phyloP scores from a whole-genome alignment of 257 asterid species.

The Salvia splendens region DNA sequence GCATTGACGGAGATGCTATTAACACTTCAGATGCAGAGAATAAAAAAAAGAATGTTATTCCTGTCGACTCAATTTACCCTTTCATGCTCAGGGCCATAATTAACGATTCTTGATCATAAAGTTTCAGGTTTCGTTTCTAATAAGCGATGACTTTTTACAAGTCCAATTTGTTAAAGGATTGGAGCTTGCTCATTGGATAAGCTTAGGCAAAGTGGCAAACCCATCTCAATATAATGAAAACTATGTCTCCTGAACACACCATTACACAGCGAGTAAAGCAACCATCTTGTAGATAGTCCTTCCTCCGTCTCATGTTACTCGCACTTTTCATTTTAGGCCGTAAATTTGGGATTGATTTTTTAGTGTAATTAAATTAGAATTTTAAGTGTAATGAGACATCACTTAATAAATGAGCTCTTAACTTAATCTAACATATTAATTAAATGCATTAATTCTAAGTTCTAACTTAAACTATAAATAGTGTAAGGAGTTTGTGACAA shows the following conservation, averaged over 20 bases:
- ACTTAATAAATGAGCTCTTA: too few species aligned
- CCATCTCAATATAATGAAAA: background rate
- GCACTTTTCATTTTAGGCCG: too few species aligned
- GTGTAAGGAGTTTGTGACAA: too few species aligned
- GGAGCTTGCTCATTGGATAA: background rate
- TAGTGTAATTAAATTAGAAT: too few species aligned
- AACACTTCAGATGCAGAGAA: constrained; percentile 1
- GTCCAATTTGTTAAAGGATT: background rate
- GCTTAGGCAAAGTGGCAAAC: background rate
- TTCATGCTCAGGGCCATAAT: background rate
- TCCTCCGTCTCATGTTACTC: too few species aligned
- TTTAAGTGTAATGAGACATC: too few species aligned
- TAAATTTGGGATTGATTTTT: too few species aligned
- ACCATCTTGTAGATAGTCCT: background rate
- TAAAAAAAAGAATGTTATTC: too few species aligned
- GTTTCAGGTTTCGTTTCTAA: background rate
- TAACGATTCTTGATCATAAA: background rate
- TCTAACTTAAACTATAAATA: too few species aligned
- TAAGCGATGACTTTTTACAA: background rate
- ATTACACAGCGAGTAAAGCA: background rate
- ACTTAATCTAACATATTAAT: too few species aligned
- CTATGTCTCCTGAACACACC: background rate
- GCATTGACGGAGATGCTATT: background rate
- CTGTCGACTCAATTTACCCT: background rate
- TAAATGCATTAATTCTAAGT: too few species aligned